phyloP scores from a whole-genome alignment of 345 rosid genomes.

The Sonneratia alba region DNA sequence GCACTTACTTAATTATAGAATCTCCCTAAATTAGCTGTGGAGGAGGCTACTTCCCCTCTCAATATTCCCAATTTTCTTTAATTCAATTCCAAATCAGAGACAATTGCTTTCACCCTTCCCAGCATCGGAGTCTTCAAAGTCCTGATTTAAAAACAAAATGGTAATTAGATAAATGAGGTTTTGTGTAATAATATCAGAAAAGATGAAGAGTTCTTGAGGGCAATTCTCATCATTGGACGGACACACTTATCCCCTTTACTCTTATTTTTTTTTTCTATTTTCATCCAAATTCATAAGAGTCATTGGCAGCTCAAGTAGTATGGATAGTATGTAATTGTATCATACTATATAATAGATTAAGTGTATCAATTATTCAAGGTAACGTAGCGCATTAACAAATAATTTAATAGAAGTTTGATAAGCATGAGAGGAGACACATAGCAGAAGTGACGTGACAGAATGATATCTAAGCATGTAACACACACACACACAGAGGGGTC shows the following conservation, averaged over 20 bases:
- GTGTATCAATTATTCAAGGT: neutral
- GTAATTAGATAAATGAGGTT: no score
- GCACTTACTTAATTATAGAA: slow-evolving; percentile 3
- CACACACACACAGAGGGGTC: neutral
- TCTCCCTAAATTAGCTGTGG: slow-evolving; percentile 10
- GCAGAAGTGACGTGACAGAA: slow-evolving; percentile 22
- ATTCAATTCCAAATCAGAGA: slow-evolving; percentile 16
- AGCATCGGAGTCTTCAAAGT: slow-evolving; percentile 26
- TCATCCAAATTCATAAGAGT: no score
- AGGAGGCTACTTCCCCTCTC: slow-evolving; percentile 1
- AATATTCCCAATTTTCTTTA: neutral
- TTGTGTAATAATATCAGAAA: no score
- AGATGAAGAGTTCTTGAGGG: no score
- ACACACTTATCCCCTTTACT: no score
- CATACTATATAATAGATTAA: slow-evolving; percentile 1
- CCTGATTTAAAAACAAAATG: neutral
- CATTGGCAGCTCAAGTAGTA: no score
- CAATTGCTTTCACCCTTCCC: slow-evolving; percentile 25
- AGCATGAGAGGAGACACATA: slow-evolving; percentile 11
- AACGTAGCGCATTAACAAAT: slow-evolving; percentile 6
- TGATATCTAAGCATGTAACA: slow-evolving; percentile 46
- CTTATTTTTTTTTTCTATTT: no score
- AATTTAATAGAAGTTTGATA: slow-evolving; percentile 13
- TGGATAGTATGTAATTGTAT: neutral
- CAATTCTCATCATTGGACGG: no score